Base-by-base conservation (phyloP, 805 yeast species). In the Ogataea nitratoaversa region DNA sequence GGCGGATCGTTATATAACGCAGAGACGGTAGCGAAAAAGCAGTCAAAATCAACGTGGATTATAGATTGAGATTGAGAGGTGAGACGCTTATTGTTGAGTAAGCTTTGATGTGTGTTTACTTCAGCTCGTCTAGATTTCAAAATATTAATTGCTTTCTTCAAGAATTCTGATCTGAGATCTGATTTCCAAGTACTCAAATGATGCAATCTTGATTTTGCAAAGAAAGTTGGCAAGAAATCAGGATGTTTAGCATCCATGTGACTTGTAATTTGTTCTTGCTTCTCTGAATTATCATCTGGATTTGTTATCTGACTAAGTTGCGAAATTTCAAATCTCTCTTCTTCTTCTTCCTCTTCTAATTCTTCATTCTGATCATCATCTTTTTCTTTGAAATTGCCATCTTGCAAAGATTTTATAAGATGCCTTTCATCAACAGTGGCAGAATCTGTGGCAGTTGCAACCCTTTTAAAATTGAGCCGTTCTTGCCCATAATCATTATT, bases 1-100 rank as follows among this genome's bases (percentile, higher is more conserved):
- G 78, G 69, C 0, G 84, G 82, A 7, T 40, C 24, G 31, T 69
- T 65, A 13, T 63, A 68, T 40, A 79, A 62, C 3, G 86, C 74
- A 0, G 96, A 84, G 0, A 84, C 96, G 0, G 95, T 74, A 2
- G 90, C 97, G 63, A 91, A 91, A 54, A 93, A 91, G 48, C 95
- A 88, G 59, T 91, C 99, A 60, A 89, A 91, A 59, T 91, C 99
- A 25, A 91, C 71, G 59, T 91, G 97, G 40, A 90, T 57, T 8
- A 90, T 74, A 1, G 72, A 56, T 37, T n/a, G n/a, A n/a, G n/a
- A n/a, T n/a, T n/a, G n/a, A n/a, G n/a, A n/a, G 36, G 12, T 2
- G 30, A 12, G 0, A 28, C 14, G 25, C 52, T 53, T 4, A 23
- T 17, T 31, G 43, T 8, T 11, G 31, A 7, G 17, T 12, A 3